Conservation (phyloP, 2,329 filamentous ascomycete genomes). For the Trichoderma cornu-damae region DNA sequence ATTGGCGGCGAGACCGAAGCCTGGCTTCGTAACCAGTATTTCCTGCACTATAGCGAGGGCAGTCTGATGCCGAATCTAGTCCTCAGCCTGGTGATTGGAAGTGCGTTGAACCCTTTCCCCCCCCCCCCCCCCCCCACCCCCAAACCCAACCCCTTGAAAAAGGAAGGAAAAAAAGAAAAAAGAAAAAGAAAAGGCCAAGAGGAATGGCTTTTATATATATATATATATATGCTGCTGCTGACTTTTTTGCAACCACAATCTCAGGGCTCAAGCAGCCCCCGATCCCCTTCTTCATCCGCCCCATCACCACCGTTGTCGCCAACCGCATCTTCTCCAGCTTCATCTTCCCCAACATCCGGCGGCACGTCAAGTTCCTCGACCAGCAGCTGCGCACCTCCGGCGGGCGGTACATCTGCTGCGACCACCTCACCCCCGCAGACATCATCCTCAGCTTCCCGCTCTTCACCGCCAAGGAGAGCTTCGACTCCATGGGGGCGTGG, state of each 20-base stretch:
- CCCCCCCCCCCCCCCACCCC: no score
- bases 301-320: slow-evolving; percentile 45
- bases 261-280: slow-evolving; percentile 42
- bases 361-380: slow-evolving; percentile 47
- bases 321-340: slow-evolving; percentile 37
- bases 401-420: slow-evolving; percentile 45
- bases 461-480: slow-evolving; percentile 38
- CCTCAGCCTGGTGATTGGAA: slow-evolving; percentile 54
- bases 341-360: slow-evolving; percentile 45
- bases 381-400: slow-evolving; percentile 44
- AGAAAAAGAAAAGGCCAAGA: no score
- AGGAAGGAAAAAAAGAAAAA: not conserved
- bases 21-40: slow-evolving; percentile 59
- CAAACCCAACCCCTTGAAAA: no score
- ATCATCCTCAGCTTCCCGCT: slow-evolving; percentile 51
- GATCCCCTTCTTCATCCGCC: slow-evolving; percentile 51
- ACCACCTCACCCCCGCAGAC: slow-evolving; percentile 47
- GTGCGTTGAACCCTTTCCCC: slow-evolving; percentile 37
- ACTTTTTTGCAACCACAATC: not conserved
- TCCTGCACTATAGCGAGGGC: slow-evolving; percentile 81
- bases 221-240: not conserved
- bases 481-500: slow-evolving; percentile 40
- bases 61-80: slow-evolving; percentile 70
- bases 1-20: slow-evolving; percentile 57
- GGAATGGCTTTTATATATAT: no score